A percentile compares a stretch with the other conserved stretches of the same genome.
These are phyloP conservation scores for Astrephomene gubernaculifera DNA, from an alignment of 139 green algal genomes.

Conservation along the genomic window DNA sequence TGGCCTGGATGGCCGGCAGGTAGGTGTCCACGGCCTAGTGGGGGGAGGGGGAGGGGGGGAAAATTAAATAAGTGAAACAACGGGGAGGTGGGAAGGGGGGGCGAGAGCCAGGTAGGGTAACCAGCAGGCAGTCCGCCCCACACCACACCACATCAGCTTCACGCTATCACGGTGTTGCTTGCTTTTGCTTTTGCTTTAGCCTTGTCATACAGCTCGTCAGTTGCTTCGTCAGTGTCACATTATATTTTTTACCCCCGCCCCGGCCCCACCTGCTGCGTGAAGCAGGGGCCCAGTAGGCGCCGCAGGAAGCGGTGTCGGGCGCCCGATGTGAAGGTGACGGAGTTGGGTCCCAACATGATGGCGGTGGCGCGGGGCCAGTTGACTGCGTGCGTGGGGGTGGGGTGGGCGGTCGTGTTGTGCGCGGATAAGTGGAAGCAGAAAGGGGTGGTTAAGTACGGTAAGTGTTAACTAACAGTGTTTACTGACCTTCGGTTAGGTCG, in stretches of 20 bases:
- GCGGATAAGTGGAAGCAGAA: not conserved
- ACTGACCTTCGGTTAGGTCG: not conserved
- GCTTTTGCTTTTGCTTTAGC: not conserved
- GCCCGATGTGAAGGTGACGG: not conserved
- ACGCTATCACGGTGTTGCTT: not conserved
- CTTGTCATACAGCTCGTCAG: not conserved
- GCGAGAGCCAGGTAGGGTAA: not conserved
- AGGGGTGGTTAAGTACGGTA: not conserved
- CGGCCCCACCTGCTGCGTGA: not conserved
- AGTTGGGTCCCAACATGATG: not conserved
- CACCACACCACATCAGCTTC: not conserved
- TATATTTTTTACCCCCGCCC: no score
- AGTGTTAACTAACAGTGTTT: not conserved
- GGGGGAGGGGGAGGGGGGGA: not conserved
- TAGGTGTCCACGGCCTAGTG: constrained; percentile 4
- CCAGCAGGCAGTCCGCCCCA: not conserved
- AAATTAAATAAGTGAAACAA: not conserved
- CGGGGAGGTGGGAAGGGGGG: not conserved
- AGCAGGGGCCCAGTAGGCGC: constrained; percentile 25
- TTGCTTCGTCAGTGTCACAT: no score
- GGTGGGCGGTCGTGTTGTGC: not conserved
- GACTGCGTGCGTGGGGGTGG: not conserved
- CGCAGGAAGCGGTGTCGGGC: not conserved
- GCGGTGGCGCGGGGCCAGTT: not conserved
- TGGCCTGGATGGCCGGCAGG: constrained; percentile 2